Evolutionary conservation across 306 rosid genomes (phyloP).

Genomic region (Pueraria montana): DNA sequence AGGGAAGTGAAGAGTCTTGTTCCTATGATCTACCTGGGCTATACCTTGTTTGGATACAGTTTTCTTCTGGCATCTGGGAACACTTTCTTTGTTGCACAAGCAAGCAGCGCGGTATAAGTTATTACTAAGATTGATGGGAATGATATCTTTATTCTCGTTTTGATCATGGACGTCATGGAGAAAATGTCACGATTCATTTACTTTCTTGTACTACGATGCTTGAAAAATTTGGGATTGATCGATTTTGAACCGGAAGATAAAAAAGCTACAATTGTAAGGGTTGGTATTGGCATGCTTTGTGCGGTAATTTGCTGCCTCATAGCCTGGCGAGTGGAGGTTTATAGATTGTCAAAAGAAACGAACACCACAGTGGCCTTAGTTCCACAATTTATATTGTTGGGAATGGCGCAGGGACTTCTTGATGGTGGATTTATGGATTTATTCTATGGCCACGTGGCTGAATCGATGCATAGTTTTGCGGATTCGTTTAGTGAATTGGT

Average conservation of each 20-base stretch:
- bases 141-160: too few relatives aligned
- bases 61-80: background rate
- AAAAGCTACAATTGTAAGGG: background rate
- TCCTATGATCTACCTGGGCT: too few relatives aligned
- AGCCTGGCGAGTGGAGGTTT: too few relatives aligned
- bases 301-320: too few relatives aligned
- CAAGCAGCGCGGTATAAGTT: background rate
- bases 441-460: too few relatives aligned
- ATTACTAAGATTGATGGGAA: background rate
- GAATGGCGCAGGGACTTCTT: background rate
- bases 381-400: conserved; percentile 25
- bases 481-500: too few relatives aligned
- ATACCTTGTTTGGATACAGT: background rate
- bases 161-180: background rate
- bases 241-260: background rate
- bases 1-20: too few relatives aligned
- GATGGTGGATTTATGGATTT: too few relatives aligned
- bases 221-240: background rate
- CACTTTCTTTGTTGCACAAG: conserved; percentile 37
- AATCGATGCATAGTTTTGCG: too few relatives aligned
- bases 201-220: background rate
- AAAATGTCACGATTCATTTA: background rate
- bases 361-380: too few relatives aligned
- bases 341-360: too few relatives aligned
- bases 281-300: too few relatives aligned